Percentiles rank a stretch among this genome's conserved stretches.
These are phyloP conservation scores for Abrus pulchellus DNA, from an alignment of 306 rosid genomes.

Conservation along the genomic window DNA sequence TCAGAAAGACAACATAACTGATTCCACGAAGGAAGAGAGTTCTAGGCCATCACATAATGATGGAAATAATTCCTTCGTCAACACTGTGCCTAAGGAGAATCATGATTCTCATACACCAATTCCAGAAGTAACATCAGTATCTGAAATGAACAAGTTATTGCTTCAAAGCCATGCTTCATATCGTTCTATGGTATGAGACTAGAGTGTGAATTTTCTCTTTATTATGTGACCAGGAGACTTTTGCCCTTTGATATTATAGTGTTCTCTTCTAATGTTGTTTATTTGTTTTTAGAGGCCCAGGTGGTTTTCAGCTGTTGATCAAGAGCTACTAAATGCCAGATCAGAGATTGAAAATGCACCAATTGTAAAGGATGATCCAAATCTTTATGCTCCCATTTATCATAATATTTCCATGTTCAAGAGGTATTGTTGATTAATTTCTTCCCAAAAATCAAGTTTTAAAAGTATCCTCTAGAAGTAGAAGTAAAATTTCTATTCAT, in stretches of 20 bases:
- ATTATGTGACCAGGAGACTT: constrained; percentile 1
- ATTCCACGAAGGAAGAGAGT: constrained; percentile 40
- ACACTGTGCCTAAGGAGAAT: constrained; percentile 47
- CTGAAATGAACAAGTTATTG: constrained; percentile 78
- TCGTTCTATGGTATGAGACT: constrained; percentile 61
- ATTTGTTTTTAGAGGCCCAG: constrained; percentile 63
- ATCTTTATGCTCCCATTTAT: constrained; percentile 74
- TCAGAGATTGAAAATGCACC: constrained; percentile 82
- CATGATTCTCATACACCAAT: constrained; percentile 46
- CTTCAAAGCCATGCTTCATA: constrained; percentile 59
- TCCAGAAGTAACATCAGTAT: constrained; percentile 61
- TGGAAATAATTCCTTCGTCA: constrained; percentile 43
- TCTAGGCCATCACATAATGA: constrained; percentile 45
- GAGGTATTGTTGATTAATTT: constrained; percentile 55
- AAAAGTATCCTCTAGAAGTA: not conserved
- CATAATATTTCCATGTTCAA: constrained; percentile 80
- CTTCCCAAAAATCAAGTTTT: not conserved
- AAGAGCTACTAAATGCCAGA: constrained; percentile 63
- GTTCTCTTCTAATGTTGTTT: constrained; percentile 27
- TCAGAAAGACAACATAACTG: constrained; percentile 40
- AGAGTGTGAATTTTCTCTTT: constrained; percentile 35
- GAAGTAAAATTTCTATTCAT: not conserved
- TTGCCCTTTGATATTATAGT: constrained; percentile 1
- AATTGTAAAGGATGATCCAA: constrained; percentile 60
- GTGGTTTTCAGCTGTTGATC: constrained; percentile 74